phyloP scores from a whole-genome alignment of 108 stramenopile species.

The Cyclostephanos tholiformis region DNA sequence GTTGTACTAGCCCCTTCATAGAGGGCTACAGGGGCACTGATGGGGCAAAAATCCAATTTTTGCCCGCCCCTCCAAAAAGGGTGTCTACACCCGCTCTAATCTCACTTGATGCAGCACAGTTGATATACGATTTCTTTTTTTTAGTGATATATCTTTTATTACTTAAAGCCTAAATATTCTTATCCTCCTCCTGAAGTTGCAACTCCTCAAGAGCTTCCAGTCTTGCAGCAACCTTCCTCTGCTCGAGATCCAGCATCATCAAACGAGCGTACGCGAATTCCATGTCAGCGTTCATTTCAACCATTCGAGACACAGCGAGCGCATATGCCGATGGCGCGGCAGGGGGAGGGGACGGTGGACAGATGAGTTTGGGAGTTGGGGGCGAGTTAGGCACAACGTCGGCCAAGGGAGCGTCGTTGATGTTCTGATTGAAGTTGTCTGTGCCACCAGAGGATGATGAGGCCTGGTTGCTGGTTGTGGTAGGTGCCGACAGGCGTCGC shows the following conservation, averaged over 20 bases:
- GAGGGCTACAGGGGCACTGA: too few relatives aligned
- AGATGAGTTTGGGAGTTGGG: neutral
- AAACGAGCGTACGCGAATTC: slow-evolving; percentile 45
- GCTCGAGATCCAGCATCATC: slow-evolving; percentile 39
- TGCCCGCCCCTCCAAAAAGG: too few relatives aligned
- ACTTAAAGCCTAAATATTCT: neutral
- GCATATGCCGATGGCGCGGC: slow-evolving; percentile 40
- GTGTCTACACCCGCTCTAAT: too few relatives aligned
- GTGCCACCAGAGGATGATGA: neutral
- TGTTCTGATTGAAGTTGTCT: neutral
- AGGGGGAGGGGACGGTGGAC: slow-evolving; percentile 40
- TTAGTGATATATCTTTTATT: too few relatives aligned
- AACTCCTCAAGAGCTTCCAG: slow-evolving; percentile 30
- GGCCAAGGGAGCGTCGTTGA: neutral
- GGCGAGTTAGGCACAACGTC: slow-evolving; percentile 30
- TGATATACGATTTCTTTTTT: too few relatives aligned
- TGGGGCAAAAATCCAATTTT: too few relatives aligned
- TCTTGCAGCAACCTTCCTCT: slow-evolving; percentile 29
- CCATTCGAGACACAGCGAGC: slow-evolving; percentile 40
- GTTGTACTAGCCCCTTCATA: too few relatives aligned
- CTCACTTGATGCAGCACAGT: too few relatives aligned
- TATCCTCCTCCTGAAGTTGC: slow-evolving; percentile 10
- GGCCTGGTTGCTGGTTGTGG: neutral
- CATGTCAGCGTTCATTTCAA: slow-evolving; percentile 57
- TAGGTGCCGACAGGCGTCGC: neutral